Conservation (phyloP, 805 yeast species). For the Scheffersomyces amazonensis region DNA sequence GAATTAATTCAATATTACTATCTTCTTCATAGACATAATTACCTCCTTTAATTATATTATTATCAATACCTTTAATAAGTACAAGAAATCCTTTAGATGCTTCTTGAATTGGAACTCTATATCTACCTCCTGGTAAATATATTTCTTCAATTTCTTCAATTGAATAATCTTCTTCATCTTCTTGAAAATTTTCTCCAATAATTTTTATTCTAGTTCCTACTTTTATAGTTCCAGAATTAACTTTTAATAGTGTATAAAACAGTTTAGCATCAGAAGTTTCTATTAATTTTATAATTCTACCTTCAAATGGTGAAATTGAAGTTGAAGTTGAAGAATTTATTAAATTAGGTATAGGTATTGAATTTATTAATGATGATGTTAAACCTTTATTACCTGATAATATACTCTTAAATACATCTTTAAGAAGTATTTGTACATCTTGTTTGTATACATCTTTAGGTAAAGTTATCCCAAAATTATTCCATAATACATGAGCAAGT, state of each 20-base stretch:
- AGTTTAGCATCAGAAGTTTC: slow-evolving; percentile 52
- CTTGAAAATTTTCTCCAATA: slow-evolving; percentile 51
- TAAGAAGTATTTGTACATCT: slow-evolving; percentile 61
- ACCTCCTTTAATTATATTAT: slow-evolving; percentile 56
- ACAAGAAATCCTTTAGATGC: slow-evolving; percentile 69
- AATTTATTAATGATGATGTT: slow-evolving; percentile 42
- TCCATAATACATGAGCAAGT: slow-evolving; percentile 43
- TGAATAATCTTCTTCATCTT: slow-evolving; percentile 53
- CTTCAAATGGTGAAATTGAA: slow-evolving; percentile 10
- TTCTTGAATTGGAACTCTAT: slow-evolving; percentile 50
- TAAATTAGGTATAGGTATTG: too few relatives aligned
- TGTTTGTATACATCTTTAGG: slow-evolving; percentile 37
- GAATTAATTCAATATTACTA: slow-evolving; percentile 27
- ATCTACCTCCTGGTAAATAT: slow-evolving; percentile 67
- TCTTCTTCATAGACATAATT: slow-evolving; percentile 27
- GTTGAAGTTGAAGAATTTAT: background rate
- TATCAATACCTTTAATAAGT: slow-evolving; percentile 61
- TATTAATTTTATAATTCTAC: slow-evolving; percentile 47
- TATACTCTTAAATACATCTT: slow-evolving; percentile 49
- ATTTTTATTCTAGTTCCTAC: slow-evolving; percentile 49
- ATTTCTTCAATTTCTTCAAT: slow-evolving; percentile 40
- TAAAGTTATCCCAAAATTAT: slow-evolving; percentile 46
- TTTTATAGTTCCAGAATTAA: slow-evolving; percentile 58
- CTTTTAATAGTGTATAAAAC: slow-evolving; percentile 58
- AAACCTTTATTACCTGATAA: slow-evolving; percentile 50